These are phyloP conservation scores for Phragmites australis DNA, from an alignment of 176 grass and related monocot species.

Conservation along the genomic window DNA sequence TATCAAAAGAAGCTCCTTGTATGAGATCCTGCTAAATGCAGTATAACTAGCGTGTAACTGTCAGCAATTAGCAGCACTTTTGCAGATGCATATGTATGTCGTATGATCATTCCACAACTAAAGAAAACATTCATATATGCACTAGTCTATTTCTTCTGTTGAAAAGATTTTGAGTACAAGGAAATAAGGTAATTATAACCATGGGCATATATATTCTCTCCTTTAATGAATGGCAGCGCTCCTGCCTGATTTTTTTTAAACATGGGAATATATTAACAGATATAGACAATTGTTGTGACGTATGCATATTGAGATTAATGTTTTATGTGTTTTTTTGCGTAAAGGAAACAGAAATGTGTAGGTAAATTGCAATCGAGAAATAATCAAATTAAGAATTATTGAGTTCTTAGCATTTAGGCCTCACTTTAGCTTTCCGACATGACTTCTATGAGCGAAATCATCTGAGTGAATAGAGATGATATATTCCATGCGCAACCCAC, in stretches of 20 bases:
- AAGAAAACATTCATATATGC: not conserved
- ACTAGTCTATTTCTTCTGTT: not conserved
- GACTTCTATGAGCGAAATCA: slow-evolving; percentile 46
- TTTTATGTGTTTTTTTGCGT: no score
- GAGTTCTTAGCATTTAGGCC: not conserved
- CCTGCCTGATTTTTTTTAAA: no score
- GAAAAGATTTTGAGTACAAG: not conserved
- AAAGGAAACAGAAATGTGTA: not conserved
- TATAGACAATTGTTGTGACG: no score
- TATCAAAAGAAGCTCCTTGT: not conserved
- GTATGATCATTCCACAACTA: not conserved
- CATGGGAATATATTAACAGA: not conserved
- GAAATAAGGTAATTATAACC: not conserved
- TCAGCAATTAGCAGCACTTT: not conserved
- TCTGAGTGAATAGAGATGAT: slow-evolving; percentile 52
- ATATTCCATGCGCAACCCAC: slow-evolving; percentile 52
- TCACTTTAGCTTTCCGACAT: slow-evolving; percentile 68
- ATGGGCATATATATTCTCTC: not conserved
- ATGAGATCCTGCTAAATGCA: not conserved
- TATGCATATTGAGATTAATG: no score
- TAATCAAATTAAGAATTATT: not conserved
- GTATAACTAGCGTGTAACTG: not conserved
- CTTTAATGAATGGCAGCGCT: no score
- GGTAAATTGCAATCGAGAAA: not conserved
- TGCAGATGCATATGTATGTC: not conserved